A percentile compares a stretch with the other conserved stretches of the same genome.
Evolutionary conservation across 202 grass and related monocot genomes (phyloP).

Genomic region (Bolboschoenoplectus hybrid): DNA sequence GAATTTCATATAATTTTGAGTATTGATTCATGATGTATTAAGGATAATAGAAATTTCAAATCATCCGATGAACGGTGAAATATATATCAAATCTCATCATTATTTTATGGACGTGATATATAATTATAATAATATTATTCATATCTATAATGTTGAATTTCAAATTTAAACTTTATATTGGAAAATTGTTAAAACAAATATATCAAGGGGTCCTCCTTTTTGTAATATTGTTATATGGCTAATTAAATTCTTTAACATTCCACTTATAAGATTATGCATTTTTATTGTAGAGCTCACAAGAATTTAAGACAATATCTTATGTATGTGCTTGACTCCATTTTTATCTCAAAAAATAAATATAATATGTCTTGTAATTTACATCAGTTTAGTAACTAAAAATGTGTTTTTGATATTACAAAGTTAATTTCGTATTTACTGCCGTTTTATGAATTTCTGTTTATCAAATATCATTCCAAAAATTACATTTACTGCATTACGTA

Average conservation of each 20-base stretch:
- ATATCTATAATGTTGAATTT: no score
- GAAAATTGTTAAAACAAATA: no score
- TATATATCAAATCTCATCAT: background rate
- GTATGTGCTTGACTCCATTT: no score
- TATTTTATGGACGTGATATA: background rate
- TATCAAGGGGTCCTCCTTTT: no score
- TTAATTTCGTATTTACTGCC: background rate
- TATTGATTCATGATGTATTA: background rate
- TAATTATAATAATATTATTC: background rate
- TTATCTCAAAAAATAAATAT: background rate
- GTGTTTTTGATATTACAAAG: background rate
- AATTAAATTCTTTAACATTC: background rate
- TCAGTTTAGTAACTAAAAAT: background rate
- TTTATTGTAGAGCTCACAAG: background rate
- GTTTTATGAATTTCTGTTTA: background rate
- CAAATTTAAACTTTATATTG: no score
- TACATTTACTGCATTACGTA: background rate
- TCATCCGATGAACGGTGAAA: background rate
- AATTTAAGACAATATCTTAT: no score
- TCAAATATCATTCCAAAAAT: background rate
- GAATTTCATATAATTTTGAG: no score
- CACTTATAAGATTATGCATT: background rate
- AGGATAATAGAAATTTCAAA: background rate
- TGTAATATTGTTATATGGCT: background rate
- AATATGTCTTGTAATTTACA: background rate